Evolutionary conservation across 176 grass and related monocot species (phyloP), one percentile per base, ranked within the genome.

Genomic region (Canna indica): DNA sequence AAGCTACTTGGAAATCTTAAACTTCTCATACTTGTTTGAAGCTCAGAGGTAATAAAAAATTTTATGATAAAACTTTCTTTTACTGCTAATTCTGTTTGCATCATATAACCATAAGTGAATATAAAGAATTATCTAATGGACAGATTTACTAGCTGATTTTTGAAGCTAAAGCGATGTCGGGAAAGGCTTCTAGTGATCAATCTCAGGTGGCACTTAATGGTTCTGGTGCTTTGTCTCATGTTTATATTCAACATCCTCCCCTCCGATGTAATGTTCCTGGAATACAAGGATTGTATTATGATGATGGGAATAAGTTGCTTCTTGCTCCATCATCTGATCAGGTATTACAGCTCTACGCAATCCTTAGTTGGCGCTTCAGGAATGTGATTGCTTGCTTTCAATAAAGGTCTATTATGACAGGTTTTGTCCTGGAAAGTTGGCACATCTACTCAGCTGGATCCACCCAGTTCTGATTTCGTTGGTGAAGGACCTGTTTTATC

Each of bases 361-460:
- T 26, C 39, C 75, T 32, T n/a, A 6, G 10, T 38, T 67, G 10
- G 22, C 18, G 45, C n/a, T 20, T 36, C 27, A 42, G 30, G 64
- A 70, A 36, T 36, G 47, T 69, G 18, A 32, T 69, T 59, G 68
- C 6, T 64, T 34, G 30, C 36, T 36, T 24, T 39, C 47, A 82
- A 52, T 82, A 24, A 33, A 73, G 28, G 18, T 53, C 20, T 67
- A 11, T 64, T 74, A 54, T 71, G 75, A 78, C 84, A 97, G 93
- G 85, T 97, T 70, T 85, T 97, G 50, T 97, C 87, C 80, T 97
- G 88, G 88, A 90, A 97, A 82, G 75, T 87, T 61, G 61, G 72
- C 64, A 48, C 72, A 65, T 82, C 77, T 58, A 77, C 77, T 76
- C 76, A 79, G 77, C 42, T 74, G 69, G 82, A 81, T 73, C 93